These are phyloP conservation scores for Polyplosphaeria fusca DNA, from an alignment of 495 filamentous ascomycete species.

Conservation along the genomic window DNA sequence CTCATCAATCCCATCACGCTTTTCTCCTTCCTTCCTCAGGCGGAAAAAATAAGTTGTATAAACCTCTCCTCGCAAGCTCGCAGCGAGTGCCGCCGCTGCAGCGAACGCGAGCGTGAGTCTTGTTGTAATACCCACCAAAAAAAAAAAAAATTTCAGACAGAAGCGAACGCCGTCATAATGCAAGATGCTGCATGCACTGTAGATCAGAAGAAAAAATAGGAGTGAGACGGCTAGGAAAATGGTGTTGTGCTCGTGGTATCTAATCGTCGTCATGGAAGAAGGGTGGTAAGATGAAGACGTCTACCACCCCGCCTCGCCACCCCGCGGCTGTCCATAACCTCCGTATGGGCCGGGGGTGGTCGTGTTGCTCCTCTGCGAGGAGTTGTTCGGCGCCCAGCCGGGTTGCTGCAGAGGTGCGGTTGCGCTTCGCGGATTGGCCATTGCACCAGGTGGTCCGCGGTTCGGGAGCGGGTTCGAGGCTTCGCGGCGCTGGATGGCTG, in stretches of 20 bases:
- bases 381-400: conserved; percentile 10
- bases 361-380: conserved; percentile 14
- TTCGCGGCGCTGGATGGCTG: conserved; percentile 32
- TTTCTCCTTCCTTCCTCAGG: too few species aligned
- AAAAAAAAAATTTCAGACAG: conserved; percentile 2
- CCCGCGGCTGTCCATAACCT: conserved; percentile 3
- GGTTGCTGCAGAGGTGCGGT: conserved; percentile 29
- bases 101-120: conserved; percentile 12
- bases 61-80: too few species aligned
- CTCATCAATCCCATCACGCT: too few species aligned
- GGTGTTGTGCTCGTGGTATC: neutral
- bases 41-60: too few species aligned
- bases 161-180: conserved; percentile 11
- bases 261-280: neutral
- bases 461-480: conserved; percentile 24
- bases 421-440: conserved; percentile 21
- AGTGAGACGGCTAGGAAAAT: neutral
- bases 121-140: neutral
- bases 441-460: conserved; percentile 8
- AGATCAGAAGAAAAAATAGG: neutral
- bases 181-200: conserved; percentile 7
- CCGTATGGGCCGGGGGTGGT: conserved; percentile 7
- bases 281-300: neutral
- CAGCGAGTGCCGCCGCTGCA: too few species aligned
- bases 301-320: conserved; percentile 16